A percentile compares a stretch with the other conserved stretches of the same genome.
These are phyloP conservation scores for Eucommia ulmoides DNA, from an alignment of 257 asterid species.

Conservation along the genomic window DNA sequence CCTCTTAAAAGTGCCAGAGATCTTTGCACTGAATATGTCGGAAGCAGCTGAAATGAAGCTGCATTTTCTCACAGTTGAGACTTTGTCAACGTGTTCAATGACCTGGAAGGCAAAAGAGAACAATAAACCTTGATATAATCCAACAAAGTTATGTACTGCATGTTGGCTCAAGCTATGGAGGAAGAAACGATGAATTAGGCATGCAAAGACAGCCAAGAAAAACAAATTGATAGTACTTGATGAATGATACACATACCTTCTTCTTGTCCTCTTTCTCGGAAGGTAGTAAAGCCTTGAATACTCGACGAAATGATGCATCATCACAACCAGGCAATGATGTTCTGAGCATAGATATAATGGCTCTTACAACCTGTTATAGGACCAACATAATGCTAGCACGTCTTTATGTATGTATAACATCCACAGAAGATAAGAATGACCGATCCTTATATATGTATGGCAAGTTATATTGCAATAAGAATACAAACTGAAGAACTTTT, in stretches of 20 bases:
- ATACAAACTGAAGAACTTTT: too few relatives aligned
- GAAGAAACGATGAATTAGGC: conserved; percentile 4
- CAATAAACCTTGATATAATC: conserved; percentile 4
- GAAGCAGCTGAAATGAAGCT: conserved; percentile 78
- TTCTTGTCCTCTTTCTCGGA: conserved; percentile 74
- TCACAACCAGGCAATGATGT: conserved; percentile 85
- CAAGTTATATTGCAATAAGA: too few relatives aligned
- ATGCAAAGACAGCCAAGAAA: not conserved
- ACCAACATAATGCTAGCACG: too few relatives aligned
- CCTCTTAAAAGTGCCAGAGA: conserved; percentile 95
- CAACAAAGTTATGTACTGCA: too few relatives aligned
- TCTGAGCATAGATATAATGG: conserved; percentile 73
- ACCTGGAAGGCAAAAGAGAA: conserved; percentile 37
- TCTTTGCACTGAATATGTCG: conserved; percentile 79
- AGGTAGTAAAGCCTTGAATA: conserved; percentile 75
- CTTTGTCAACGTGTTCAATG: conserved; percentile 76
- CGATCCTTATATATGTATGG: too few relatives aligned
- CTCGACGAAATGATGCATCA: conserved; percentile 63
- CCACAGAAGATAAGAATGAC: too few relatives aligned
- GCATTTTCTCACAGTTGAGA: conserved; percentile 72
- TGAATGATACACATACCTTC: conserved; percentile 40
- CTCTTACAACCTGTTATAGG: conserved; percentile 55
- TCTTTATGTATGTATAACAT: too few relatives aligned
- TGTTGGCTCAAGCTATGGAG: too few relatives aligned
- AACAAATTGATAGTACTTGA: not conserved